Evolutionary conservation across 371 early-diverging fungal species (phyloP), one percentile per base, ranked within the genome.

Genomic region (Haplosporangium sp.): DNA sequence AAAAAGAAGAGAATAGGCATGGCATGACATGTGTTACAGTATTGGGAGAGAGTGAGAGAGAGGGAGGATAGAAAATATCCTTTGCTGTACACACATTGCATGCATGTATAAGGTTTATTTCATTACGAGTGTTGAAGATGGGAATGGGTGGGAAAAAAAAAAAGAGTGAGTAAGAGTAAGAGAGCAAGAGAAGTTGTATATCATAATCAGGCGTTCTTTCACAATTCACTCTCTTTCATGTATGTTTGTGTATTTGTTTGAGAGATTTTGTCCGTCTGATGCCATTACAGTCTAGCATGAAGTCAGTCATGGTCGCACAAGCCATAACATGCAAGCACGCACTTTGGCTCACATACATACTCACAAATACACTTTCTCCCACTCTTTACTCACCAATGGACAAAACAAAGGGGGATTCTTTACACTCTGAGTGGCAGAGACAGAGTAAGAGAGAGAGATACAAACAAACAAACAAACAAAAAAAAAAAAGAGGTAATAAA

Each of bases 381-480:
- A 55, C 55, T 55, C 55, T 19, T 13, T 44, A 44, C 44, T 10
- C 19, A 55, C 19, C 19, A 19, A 55, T 55, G 34, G 15, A 55
- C 19, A 27, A 55, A 55, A 55, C 19, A 55, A 55, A 55, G 55
- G 55, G 55, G 55, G 55, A 55, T 55, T 55, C 55, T 55, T 34
- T 34, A 27, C 19, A 8, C 9, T 55, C 7, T 55, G 55, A 55
- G 27, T 55, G 55, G 55, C 19, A 55, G 55, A 55, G 19, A 55
- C 27, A 17, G 50, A 50, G 19, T 15, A 15, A 50, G 19, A 50
- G 50, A 50, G 19, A 50, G 19, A 27, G 27, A 27, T 27, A 27
- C 27, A 27, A 27, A 27, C 27, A 27, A 27, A 27, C 27, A 27
- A 27, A 27, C 27, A 27, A 27, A 27, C 27, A 5, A 34, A 9